Evolutionary conservation across 495 filamentous ascomycete genomes (phyloP).

Genomic region (Tuber aestivum): DNA sequence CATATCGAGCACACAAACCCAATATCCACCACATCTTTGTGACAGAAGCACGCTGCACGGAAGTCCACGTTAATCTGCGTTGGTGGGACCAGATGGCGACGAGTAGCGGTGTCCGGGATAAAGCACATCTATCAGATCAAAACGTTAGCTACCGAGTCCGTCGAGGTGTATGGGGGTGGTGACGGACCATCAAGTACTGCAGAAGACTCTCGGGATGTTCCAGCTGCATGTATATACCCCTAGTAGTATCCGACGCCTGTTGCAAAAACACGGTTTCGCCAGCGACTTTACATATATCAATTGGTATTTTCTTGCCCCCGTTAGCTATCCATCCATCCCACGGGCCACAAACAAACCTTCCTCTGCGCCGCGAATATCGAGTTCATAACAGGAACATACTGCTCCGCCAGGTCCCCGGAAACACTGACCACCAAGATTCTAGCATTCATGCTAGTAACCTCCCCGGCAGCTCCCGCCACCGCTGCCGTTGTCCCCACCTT

Average conservation of each 20-base stretch:
- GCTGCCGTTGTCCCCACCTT: neutral
- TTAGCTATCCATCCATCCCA: neutral
- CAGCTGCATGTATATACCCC: slow-evolving; percentile 76
- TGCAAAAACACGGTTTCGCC: slow-evolving; percentile 89
- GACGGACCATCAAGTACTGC: slow-evolving; percentile 70
- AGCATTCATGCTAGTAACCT: slow-evolving; percentile 55
- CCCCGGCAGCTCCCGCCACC: slow-evolving; percentile 17
- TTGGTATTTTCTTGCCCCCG: slow-evolving; percentile 63
- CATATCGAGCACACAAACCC: slow-evolving; percentile 95
- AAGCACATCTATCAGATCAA: slow-evolving; percentile 61
- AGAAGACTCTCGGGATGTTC: slow-evolving; percentile 63
- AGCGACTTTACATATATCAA: slow-evolving; percentile 81
- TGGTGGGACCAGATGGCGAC: slow-evolving; percentile 63
- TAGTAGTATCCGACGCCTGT: slow-evolving; percentile 85
- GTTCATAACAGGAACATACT: slow-evolving; percentile 99
- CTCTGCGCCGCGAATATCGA: slow-evolving; percentile 89
- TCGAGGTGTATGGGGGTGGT: neutral
- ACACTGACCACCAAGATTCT: slow-evolving; percentile 81
- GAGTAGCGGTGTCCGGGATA: slow-evolving; percentile 64
- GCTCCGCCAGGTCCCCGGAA: slow-evolving; percentile 71
- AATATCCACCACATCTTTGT: slow-evolving; percentile 80
- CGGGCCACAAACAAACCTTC: slow-evolving; percentile 19
- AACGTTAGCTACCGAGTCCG: neutral
- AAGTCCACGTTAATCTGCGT: slow-evolving; percentile 89
- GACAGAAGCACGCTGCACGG: slow-evolving; percentile 93